Base-by-base conservation (phyloP, 495 filamentous ascomycete genomes). In the Penicillium diatomitis region DNA sequence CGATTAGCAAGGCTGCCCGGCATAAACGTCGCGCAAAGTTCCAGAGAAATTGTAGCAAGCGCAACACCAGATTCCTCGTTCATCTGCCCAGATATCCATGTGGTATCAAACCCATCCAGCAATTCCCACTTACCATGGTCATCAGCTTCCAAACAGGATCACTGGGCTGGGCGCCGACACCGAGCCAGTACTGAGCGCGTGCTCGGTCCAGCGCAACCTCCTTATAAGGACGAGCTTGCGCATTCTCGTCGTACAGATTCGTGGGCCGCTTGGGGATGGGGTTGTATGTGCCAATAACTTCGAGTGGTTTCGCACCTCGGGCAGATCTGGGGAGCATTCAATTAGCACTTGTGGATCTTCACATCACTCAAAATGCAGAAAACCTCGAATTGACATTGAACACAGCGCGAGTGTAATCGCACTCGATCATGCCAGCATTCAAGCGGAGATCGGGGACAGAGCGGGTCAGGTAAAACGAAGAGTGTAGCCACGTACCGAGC, bases 241-340 rank as follows among this genome's bases (percentile, higher is more conserved):
- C 83, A 49, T 80, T 76, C 54, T 79, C 77, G 43, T 83, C 79
- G 52, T 81, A 79, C 1, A 87, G 73, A 56, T 81, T 76, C 38
- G 65, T 69, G 11, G 77, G 72, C 60, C 84, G 82, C 46, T 71
- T 65, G 27, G 92, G 92, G 38, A 95, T 75, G 1, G 92, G 90
- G 69, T 98, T 85, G 76, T 95, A 96, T 50, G 94, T 97, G 52
- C 86, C 85, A 46, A 98, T 83, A 47, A 98, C 92, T 73, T 98
- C 92, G 63, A 98, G 73, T 5, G 92, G 92, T 55, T 83, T 84
- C 61, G 80, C 82, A 68, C 91, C 86, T 33, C 88, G 79, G 33
- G 91, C 90, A 9, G 88, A 66, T 9, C 71, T 74, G 41, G 31
- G 38, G 46, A 27, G 29, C 31, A 35, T 12, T 51, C 31, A 10